Percentiles rank a stretch among this genome's conserved stretches.
These are phyloP conservation scores for Vigna reflexopilosa DNA, from an alignment of 306 rosid genomes.

Conservation along the genomic window DNA sequence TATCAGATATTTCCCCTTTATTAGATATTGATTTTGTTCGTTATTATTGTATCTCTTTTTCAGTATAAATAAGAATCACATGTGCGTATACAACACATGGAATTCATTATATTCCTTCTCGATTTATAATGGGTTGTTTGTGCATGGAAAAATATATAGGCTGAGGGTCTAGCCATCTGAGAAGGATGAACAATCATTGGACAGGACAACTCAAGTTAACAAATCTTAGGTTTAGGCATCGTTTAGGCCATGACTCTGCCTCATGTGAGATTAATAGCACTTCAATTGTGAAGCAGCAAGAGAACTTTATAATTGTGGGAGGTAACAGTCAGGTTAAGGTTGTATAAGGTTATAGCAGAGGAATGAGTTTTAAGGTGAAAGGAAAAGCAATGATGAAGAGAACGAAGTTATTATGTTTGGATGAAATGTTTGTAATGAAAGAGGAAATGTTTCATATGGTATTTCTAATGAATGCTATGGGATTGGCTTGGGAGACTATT, in stretches of 20 bases:
- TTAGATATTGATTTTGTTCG: too few species aligned
- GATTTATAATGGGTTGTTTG: background rate
- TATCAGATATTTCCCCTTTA: too few species aligned
- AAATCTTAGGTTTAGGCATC: background rate
- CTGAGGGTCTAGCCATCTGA: background rate
- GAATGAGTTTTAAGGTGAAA: background rate
- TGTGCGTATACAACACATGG: background rate
- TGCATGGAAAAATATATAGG: background rate
- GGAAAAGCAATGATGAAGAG: background rate
- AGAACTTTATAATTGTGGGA: background rate
- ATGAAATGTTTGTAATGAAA: too few species aligned
- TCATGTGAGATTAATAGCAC: background rate
- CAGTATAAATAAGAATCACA: too few species aligned
- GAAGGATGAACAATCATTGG: constrained; percentile 1
- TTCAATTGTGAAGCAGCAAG: background rate
- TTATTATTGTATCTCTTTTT: too few species aligned
- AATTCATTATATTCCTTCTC: too few species aligned
- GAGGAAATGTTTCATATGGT: too few species aligned
- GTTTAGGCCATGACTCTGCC: background rate
- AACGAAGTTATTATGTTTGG: too few species aligned
- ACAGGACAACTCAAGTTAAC: background rate
- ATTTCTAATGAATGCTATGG: background rate
- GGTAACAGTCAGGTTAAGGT: background rate
- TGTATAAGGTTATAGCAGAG: background rate
- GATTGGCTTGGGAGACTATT: background rate